Conservation (phyloP, 495 filamentous ascomycete species). For the Filosporella fistucella region DNA sequence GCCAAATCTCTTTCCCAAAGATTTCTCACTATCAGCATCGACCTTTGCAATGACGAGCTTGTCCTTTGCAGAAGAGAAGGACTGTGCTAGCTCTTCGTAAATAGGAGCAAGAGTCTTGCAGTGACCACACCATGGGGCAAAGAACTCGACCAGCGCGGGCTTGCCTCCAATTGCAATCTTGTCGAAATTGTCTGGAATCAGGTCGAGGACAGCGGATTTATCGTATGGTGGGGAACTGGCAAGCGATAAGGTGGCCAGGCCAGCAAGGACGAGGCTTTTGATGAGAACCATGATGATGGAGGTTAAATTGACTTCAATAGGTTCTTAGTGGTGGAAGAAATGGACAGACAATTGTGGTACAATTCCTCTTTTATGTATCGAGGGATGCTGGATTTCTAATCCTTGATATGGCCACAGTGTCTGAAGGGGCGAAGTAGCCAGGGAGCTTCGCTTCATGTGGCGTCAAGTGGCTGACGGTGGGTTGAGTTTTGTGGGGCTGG, state of each 20-base stretch:
- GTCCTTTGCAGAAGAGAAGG: slow-evolving; percentile 68
- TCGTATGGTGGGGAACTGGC: slow-evolving; percentile 14
- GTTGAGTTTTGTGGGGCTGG: no score
- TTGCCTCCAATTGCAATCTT: slow-evolving; percentile 85
- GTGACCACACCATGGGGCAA: slow-evolving; percentile 98
- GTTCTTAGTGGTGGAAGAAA: neutral
- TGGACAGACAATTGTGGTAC: neutral
- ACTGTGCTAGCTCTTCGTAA: slow-evolving; percentile 85
- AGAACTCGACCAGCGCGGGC: slow-evolving; percentile 97
- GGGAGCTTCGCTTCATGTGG: no score
- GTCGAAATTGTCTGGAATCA: slow-evolving; percentile 88
- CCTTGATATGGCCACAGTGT: no score
- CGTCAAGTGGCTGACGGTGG: no score
- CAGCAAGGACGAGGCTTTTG: neutral
- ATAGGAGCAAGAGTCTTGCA: slow-evolving; percentile 95
- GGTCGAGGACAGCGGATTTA: slow-evolving; percentile 71
- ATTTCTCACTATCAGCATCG: slow-evolving; percentile 84
- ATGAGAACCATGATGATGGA: slow-evolving; percentile 1
- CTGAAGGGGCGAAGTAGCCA: no score
- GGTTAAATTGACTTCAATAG: neutral
- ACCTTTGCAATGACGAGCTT: slow-evolving; percentile 92
- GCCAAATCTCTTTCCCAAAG: slow-evolving; percentile 77
- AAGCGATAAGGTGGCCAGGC: neutral
- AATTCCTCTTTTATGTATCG: neutral
- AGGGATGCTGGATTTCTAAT: slow-evolving; percentile 11